Evolutionary conservation across 2,329 filamentous ascomycete species (phyloP), one percentile per base, ranked within the genome.

Genomic region (Fusarium sp.): DNA sequence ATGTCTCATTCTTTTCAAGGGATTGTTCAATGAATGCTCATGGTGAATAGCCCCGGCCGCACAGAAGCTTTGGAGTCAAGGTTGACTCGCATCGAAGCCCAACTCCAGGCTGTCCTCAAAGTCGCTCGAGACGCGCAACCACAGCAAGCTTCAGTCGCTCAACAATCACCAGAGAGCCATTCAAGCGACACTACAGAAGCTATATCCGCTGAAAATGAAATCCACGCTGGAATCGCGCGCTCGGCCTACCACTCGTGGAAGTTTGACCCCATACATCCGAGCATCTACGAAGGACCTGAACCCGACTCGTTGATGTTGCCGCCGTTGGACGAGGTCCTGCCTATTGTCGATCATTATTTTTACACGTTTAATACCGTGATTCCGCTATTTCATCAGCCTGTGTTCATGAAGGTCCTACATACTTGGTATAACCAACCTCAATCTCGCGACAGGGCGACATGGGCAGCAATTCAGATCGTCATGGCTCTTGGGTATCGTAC

Each of bases 391-490:
- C 72, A 82, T 33, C 81, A 83, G 29, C 61, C 68, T 2, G 79
- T 77, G 0, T 85, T 85, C 45, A 83, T 84, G 80, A 74, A 72
- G 8, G 74, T 84, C 69, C 63, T 86, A 2, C 77, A 79, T 5
- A 70, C 74, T 0, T 86, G 82, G 77, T 85, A 85, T 52, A 78
- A 75, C 3, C 67, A 77, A 4, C 73, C 67, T 2, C 24, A 43
- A 7, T 37, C 63, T 2, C 65, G 78, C 4, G 73, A 79, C 22
- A 76, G 74, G 56, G 79, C 78, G 2, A 71, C 74, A 1, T 85
- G 83, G 81, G 84, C 83, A 0, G 81, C 83, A 14, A 82, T 86
- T 20, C 83, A 85, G 11, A 80, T 83, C 35, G 82, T 84, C 27
- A 72, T 85, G 45, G 83, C 84, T 5, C 75, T 85, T 6, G 82